Base-by-base conservation (phyloP, 2,329 filamentous ascomycete species). In the Claviceps digitariae region DNA sequence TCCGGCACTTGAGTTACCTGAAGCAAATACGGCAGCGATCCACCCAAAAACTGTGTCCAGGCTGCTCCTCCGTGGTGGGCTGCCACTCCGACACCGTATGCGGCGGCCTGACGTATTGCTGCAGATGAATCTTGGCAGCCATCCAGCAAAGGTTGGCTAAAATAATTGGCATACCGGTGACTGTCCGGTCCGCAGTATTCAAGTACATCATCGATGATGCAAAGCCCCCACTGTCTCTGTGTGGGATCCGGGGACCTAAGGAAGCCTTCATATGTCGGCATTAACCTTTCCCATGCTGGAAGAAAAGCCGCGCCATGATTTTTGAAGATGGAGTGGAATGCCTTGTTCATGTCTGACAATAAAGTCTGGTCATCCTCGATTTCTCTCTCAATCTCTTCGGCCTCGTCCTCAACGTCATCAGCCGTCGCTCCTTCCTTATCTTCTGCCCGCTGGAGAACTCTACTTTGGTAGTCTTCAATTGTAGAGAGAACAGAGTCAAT, bases 311-410 rank as follows among this genome's bases (percentile, higher is more conserved):
- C 77, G 25, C 88, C 87, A 66, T 96, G 90, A 72, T 95, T 90
- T 76, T 97, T 97, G 78, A 98, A 98, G 59, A 98, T 89, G 56
- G 90, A 91, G 71, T 98, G 93, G 79, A 95, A 98, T 0, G 93
- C 91, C 76, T 98, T 98, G 81, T 98, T 98, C 93, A 98, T 98
- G 65, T 98, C 93, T 1, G 90, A 95, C 45, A 98, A 78, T 20
- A 98, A 77, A 23, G 90, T 95, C 70, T 97, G 91, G 66, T 98
- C 93, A 61, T 98, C 93, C 68, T 98, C 93, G 48, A 98, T 90
- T 13, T 91, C 93, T 61, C 94, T 86, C 34, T 94, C 77, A 46
- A 84, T 81, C 51, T 96, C 91, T 61, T 96, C 87, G 17, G 84
- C 84, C 55, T 93, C 84, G 63, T 96, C 90, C 59, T 96, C 91